These are phyloP conservation scores for Penicillium sp. DNA, from an alignment of 2,329 filamentous ascomycete genomes.

Conservation along the genomic window DNA sequence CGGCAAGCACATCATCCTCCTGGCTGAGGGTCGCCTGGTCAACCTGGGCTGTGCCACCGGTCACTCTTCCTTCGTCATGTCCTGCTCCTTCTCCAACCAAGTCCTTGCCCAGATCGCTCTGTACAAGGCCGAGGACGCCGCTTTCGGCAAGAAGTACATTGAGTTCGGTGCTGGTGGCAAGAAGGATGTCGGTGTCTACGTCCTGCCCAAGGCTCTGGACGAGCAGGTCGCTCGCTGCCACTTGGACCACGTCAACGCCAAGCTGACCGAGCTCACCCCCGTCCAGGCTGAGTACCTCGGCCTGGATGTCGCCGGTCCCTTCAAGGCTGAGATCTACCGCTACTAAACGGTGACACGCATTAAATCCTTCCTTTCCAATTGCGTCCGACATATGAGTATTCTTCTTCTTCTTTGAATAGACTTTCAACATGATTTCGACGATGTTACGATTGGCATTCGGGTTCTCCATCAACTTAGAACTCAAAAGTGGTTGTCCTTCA, in stretches of 20 bases:
- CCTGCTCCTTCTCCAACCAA: conserved; percentile 99
- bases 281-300: conserved; percentile 96
- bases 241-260: conserved; percentile 88
- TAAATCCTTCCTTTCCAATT: conserved; percentile 28
- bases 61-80: conserved; percentile 99
- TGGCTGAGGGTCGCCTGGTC: conserved; percentile 97
- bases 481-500: conserved; percentile 64
- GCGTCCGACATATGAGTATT: conserved; percentile 32
- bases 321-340: conserved; percentile 82
- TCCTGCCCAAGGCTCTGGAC: conserved; percentile 97
- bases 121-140: conserved; percentile 88
- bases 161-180: conserved; percentile 94
- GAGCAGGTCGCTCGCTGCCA: conserved; percentile 98
- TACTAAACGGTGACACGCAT: conserved; percentile 59
- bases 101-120: conserved; percentile 99
- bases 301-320: conserved; percentile 83
- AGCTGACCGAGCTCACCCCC: conserved; percentile 82
- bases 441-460: conserved; percentile 61
- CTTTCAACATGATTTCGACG: conserved; percentile 63
- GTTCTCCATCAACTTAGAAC: conserved; percentile 47
- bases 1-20: conserved; percentile 96
- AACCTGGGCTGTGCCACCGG: conserved; percentile 99
- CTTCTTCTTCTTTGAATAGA: conserved; percentile 39
- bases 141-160: conserved; percentile 89
- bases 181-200: conserved; percentile 91